Evolutionary conservation across 305 asterid species (phyloP).

Genomic region (Fraxinus floribunda): DNA sequence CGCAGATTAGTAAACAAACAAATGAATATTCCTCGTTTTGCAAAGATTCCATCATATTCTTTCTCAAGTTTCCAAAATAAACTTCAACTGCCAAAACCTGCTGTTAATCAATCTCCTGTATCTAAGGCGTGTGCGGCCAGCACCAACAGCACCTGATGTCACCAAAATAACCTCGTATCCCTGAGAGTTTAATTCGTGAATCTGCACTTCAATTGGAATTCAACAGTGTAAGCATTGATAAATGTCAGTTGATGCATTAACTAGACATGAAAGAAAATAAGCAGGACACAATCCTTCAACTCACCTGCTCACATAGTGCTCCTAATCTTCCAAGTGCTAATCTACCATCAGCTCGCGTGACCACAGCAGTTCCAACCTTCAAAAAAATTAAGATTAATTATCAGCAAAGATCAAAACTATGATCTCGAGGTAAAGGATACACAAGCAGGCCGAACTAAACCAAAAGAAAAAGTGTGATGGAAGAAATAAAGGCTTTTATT

Average conservation of each 20-base stretch:
- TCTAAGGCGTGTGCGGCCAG: constrained; percentile 88
- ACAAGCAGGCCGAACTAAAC: constrained; percentile 7
- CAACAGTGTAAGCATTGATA: constrained; percentile 23
- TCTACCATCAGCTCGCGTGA: constrained; percentile 82
- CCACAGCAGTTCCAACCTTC: constrained; percentile 99
- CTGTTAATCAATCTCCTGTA: constrained; percentile 74
- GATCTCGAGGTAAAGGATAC: constrained; percentile 1
- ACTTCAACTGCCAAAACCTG: constrained; percentile 50
- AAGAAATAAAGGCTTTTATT: not conserved
- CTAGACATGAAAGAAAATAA: not conserved
- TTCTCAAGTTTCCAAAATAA: constrained; percentile 13
- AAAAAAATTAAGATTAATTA: constrained; percentile 15
- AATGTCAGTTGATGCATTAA: constrained; percentile 17
- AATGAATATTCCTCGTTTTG: not conserved
- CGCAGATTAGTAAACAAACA: not conserved
- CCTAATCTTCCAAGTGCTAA: constrained; percentile 97
- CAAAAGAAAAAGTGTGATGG: constrained; percentile 1
- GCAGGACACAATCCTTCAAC: constrained; percentile 4
- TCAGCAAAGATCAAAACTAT: constrained; percentile 11
- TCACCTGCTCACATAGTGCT: constrained; percentile 95
- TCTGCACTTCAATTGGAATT: constrained; percentile 51
- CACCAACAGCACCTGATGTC: constrained; percentile 97
- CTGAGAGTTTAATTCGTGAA: constrained; percentile 71
- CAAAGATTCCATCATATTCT: not conserved
- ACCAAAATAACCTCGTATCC: constrained; percentile 94